Percentiles rank a stretch among this genome's conserved stretches.
Conservation (phyloP, 148 eudicot species). For the Camellia japonica region DNA sequence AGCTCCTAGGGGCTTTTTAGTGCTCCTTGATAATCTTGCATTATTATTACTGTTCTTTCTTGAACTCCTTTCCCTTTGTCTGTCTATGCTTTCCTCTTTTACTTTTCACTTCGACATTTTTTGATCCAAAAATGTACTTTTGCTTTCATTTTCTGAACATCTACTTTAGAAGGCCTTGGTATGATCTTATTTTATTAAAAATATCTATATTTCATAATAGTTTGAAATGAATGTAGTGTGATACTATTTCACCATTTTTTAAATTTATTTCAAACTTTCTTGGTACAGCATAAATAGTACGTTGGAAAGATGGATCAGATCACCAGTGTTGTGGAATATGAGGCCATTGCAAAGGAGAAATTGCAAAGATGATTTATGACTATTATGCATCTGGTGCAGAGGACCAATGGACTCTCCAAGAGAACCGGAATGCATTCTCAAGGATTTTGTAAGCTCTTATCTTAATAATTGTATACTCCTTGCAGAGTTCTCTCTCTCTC, state of each 20-base stretch:
- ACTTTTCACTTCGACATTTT: neutral
- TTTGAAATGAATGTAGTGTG: neutral
- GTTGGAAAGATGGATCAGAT: constrained; percentile 42
- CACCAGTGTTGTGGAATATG: constrained; percentile 76
- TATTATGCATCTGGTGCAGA: constrained; percentile 91
- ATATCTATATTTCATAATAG: neutral
- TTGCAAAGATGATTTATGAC: constrained; percentile 83
- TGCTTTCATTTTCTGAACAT: neutral
- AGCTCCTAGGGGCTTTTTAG: neutral
- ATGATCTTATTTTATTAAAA: neutral
- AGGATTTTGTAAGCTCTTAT: constrained; percentile 58
- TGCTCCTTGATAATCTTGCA: neutral
- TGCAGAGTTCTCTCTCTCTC: neutral
- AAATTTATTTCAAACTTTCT: neutral
- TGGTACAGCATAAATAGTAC: neutral
- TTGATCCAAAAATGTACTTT: neutral
- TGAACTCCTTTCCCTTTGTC: neutral
- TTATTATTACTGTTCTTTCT: constrained; percentile 1
- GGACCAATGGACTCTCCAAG: constrained; percentile 87
- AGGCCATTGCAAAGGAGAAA: constrained; percentile 66
- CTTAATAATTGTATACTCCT: neutral
- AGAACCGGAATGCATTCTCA: constrained; percentile 72
- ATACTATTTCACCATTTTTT: neutral
- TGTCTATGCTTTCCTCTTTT: neutral
- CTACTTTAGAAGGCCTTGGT: neutral